Evolutionary conservation across 2,329 filamentous ascomycete genomes (phyloP), one percentile per base, ranked within the genome.

Genomic region (Pseudocercospora macadamiae): DNA sequence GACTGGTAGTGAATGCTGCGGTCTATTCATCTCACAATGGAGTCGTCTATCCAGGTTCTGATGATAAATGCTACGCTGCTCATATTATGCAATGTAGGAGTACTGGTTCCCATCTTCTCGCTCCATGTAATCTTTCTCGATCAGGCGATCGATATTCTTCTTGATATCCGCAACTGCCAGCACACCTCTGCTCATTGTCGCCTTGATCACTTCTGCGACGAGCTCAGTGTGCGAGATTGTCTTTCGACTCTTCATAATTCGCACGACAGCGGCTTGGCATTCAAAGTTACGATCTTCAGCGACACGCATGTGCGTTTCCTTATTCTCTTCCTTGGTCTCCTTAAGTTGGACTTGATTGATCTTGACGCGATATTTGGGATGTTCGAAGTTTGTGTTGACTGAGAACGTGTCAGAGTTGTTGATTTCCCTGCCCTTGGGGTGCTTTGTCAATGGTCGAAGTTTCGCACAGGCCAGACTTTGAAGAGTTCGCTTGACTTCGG

Each of bases 331-430:
- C 69, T 89, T 90, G 0, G 95, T 97, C 77, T 99, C 95, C 77
- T 95, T 96, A 51, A 97, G 84, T 76, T 99, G 95, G 67, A 99
- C 95, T 76, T 97, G 93, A 77, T 97, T 99, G 80, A 99, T 97
- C 80, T 99, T 99, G 77, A 99, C 88, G 57, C 92, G 87, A 75
- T 90, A 89, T 75, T 95, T 96, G 18, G 87, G 83, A 71, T 97
- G 89, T 2, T 79, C 79, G 75, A 99, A 99, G 14, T 74, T 73
- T 44, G 82, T 76, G 77, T 97, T 97, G 70, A 96, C 87, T 0
- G 85, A 86, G 70, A 99, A 99, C 0, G 87, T 90, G 76, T 99
- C 96, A 0, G 85, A 90, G 0, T 80, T 71, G 59, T 84, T 83
- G 65, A 99, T 86, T 0, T 99, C 93, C 52, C 66, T 68, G 53